A percentile compares a stretch with the other conserved stretches of the same genome.
Evolutionary conservation across 176 grass and related monocot species (phyloP).

Genomic region (Triticum turgidum): DNA sequence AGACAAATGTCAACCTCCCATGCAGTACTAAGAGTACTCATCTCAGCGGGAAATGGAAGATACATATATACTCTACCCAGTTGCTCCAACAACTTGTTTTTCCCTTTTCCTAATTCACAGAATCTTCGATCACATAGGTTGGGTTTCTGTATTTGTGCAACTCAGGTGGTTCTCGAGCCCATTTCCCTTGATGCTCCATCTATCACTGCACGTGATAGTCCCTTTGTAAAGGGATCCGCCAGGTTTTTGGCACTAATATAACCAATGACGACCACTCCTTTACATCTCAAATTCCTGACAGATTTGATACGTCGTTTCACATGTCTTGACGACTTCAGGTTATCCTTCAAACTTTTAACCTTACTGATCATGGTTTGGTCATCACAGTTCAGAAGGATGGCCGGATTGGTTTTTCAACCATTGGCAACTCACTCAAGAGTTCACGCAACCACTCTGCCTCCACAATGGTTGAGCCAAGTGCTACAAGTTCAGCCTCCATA

Average conservation of each 20-base stretch:
- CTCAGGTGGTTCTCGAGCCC: not conserved
- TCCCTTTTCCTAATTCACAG: not conserved
- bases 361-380: not conserved
- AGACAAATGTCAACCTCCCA: too few species aligned
- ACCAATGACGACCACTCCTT: not conserved
- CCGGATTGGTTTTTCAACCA: not conserved
- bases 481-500: not conserved
- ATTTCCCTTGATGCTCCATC: not conserved
- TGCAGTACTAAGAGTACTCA: too few species aligned
- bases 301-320: not conserved
- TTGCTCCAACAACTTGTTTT: not conserved
- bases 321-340: not conserved
- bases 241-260: not conserved
- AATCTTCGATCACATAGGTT: not conserved
- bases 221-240: not conserved
- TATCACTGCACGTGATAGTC: not conserved
- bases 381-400: not conserved
- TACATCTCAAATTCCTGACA: not conserved
- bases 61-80: not conserved
- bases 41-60: too few species aligned
- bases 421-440: not conserved
- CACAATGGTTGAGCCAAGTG: not conserved
- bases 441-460: not conserved
- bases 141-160: not conserved
- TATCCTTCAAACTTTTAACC: not conserved